Conservation (phyloP, 108 stramenopile species). For the Cylindrotheca fusiformis region DNA sequence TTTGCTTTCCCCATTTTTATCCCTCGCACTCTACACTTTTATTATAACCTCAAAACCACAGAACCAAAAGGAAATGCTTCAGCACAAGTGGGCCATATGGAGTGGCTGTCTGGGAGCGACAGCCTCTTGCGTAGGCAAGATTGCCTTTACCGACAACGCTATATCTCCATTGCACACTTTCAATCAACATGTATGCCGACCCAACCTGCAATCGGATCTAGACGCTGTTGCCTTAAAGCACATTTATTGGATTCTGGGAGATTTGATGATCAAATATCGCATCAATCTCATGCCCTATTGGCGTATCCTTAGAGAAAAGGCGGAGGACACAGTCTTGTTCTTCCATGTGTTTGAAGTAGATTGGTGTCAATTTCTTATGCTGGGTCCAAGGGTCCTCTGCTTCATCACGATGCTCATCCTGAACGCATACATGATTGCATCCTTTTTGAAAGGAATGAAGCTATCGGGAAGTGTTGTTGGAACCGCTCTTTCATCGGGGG, state of each 20-base stretch:
- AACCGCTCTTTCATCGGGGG: slow-evolving; percentile 65
- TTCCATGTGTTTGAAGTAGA: slow-evolving; percentile 27
- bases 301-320: slow-evolving; percentile 1
- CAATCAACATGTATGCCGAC: neutral
- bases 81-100: slow-evolving; percentile 43
- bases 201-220: slow-evolving; percentile 9
- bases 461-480: slow-evolving; percentile 75
- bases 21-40: too few species aligned
- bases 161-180: neutral
- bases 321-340: slow-evolving; percentile 3
- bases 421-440: slow-evolving; percentile 70
- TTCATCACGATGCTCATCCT: slow-evolving; percentile 54
- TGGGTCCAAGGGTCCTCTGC: slow-evolving; percentile 35
- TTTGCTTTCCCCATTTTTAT: neutral
- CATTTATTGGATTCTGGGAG: slow-evolving; percentile 17
- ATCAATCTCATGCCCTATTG: slow-evolving; percentile 35
- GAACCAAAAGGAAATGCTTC: too few species aligned
- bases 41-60: too few species aligned
- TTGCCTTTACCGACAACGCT: slow-evolving; percentile 30
- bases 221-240: slow-evolving; percentile 7
- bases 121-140: slow-evolving; percentile 63
- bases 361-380: slow-evolving; percentile 27
- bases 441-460: slow-evolving; percentile 76
- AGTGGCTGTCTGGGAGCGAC: slow-evolving; percentile 60
- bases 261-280: slow-evolving; percentile 23